Percentiles rank a stretch among this genome's conserved stretches.
Conservation (phyloP, 208 protist genomes). For the Naegleria lovaniensis region DNA sequence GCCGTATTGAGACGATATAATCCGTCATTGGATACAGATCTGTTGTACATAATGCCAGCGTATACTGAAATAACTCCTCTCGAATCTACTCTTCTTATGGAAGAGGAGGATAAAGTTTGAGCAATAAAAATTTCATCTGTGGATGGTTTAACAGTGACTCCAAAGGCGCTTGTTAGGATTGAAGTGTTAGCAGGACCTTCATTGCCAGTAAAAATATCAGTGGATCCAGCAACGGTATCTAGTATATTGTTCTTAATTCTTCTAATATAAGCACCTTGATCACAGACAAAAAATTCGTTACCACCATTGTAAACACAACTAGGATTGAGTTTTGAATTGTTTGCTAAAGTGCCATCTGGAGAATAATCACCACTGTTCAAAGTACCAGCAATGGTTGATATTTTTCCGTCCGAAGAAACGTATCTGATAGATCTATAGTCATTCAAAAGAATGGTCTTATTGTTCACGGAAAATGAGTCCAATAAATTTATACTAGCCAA, state of each 20-base stretch:
- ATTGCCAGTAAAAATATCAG: neutral
- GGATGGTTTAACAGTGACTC: neutral
- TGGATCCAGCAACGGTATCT: neutral
- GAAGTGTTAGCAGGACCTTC: neutral
- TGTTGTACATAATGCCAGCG: neutral
- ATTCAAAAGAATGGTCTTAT: neutral
- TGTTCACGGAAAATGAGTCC: neutral
- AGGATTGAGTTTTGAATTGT: neutral
- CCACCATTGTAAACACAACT: neutral
- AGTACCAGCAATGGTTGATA: neutral
- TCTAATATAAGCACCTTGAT: neutral
- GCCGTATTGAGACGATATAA: neutral
- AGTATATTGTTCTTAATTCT: neutral
- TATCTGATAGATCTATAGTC: neutral
- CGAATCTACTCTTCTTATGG: neutral
- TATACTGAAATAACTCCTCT: neutral
- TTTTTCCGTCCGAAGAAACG: neutral
- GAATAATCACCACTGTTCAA: neutral
- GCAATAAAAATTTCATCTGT: neutral
- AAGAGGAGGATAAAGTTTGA: neutral
- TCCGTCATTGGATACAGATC: neutral
- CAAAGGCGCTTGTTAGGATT: neutral
- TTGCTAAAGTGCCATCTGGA: neutral
- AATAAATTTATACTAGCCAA: neutral
- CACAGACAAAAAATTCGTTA: neutral